Conservation (phyloP, 257 asterid genomes). For the Solanum dulcamara region DNA sequence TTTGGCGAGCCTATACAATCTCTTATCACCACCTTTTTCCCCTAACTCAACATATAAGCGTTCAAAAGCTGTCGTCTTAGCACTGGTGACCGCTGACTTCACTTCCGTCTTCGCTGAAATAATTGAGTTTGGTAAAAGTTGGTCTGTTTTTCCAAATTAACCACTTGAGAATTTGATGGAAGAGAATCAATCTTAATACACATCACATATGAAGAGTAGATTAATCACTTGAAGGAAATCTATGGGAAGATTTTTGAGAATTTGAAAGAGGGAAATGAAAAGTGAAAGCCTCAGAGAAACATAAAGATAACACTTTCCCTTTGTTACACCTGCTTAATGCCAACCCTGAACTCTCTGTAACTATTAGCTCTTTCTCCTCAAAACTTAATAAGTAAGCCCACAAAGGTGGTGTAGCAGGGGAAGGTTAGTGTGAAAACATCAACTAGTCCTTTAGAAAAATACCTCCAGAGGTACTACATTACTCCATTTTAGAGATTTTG, state of each 20-base stretch:
- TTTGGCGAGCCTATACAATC: too few species aligned
- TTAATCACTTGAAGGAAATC: neutral
- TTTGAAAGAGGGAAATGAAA: neutral
- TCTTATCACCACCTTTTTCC: too few species aligned
- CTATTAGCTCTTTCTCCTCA: neutral
- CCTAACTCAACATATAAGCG: too few species aligned
- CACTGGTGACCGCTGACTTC: too few species aligned
- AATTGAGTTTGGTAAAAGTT: neutral
- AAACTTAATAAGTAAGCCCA: neutral
- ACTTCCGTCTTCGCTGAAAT: too few species aligned
- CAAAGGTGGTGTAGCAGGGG: neutral
- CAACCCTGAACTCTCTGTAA: neutral
- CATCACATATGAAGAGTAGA: neutral
- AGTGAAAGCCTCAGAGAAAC: neutral
- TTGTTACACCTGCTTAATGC: neutral
- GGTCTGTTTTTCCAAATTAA: neutral
- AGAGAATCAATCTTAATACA: neutral
- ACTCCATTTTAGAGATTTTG: neutral
- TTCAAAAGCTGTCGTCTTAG: too few species aligned
- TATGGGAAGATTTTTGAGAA: neutral
- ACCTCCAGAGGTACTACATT: neutral
- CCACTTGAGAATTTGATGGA: neutral
- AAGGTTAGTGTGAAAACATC: neutral
- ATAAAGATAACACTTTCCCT: neutral
- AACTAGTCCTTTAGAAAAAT: neutral